phyloP scores from a whole-genome alignment of 306 rosid genomes.

The Gastrolobium villosum region DNA sequence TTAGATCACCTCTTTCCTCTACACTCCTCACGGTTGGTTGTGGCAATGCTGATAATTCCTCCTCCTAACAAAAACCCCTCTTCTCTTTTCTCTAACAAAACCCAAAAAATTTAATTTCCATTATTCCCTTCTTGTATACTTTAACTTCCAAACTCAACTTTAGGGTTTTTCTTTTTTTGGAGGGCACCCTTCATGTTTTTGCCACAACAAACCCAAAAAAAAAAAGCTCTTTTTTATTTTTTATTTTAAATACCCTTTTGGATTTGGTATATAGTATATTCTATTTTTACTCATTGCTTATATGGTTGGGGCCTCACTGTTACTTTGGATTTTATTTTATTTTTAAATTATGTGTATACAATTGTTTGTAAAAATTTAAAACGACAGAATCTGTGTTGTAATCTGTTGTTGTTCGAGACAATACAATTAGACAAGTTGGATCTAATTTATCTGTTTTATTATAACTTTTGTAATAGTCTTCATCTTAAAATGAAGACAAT shows the following conservation, averaged over 20 bases:
- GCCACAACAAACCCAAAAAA: neutral
- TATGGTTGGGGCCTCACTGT: too few species aligned
- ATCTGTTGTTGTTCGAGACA: neutral
- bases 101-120: too few species aligned
- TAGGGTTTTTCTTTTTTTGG: constrained; percentile 31
- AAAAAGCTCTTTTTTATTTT: too few species aligned
- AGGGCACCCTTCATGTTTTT: too few species aligned
- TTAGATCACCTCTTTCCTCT: constrained; percentile 68
- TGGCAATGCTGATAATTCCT: constrained; percentile 87
- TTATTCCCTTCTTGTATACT: neutral
- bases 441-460: too few species aligned
- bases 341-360: neutral
- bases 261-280: constrained; percentile 9
- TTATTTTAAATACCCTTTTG: neutral
- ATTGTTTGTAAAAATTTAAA: neutral
- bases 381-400: neutral
- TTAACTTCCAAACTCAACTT: neutral
- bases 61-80: neutral
- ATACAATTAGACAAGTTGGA: neutral
- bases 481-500: too few species aligned
- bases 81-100: neutral
- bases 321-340: too few species aligned
- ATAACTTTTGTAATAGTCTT: too few species aligned
- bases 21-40: constrained; percentile 89
- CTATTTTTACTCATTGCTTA: neutral